Evolutionary conservation across 106 monocot species (phyloP).

Genomic region (Vanilla planifolia): DNA sequence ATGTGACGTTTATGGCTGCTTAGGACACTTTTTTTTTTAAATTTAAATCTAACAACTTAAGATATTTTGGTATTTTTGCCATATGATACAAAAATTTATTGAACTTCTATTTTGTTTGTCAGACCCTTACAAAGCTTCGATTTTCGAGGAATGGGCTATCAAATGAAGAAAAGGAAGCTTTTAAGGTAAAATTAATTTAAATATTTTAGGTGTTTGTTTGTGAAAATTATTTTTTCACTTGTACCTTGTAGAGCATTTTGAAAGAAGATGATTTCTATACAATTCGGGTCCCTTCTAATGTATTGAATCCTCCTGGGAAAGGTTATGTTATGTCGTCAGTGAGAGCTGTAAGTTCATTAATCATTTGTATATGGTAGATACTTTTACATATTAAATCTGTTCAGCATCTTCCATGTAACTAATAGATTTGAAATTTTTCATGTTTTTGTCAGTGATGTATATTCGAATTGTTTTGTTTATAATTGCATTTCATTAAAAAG

Average conservation of each 20-base stretch:
- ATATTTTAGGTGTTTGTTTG: background rate
- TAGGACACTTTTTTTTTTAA: too few relatives aligned
- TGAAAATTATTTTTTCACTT: background rate
- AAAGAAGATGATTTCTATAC: constrained; percentile 75
- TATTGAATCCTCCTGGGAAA: constrained; percentile 64
- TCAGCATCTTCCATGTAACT: background rate
- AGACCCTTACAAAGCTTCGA: constrained; percentile 87
- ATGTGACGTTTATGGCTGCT: too few relatives aligned
- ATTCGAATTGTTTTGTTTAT: too few relatives aligned
- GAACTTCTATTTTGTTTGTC: constrained; percentile 5
- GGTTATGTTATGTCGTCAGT: constrained; percentile 79
- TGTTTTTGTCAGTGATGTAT: background rate
- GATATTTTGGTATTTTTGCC: background rate
- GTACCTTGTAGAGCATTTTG: constrained; percentile 58
- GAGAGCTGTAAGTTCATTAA: constrained; percentile 76
- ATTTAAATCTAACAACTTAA: too few relatives aligned
- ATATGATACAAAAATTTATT: constrained; percentile 5
- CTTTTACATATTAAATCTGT: background rate
- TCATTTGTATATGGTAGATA: constrained; percentile 5
- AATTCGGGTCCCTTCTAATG: constrained; percentile 83
- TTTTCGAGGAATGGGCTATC: constrained; percentile 65
- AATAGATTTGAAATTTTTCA: background rate
- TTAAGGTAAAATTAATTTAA: constrained; percentile 80
- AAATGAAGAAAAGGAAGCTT: constrained; percentile 49
- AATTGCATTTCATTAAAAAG: too few relatives aligned